Base-by-base conservation (phyloP, 192 early-diverging fungal species). In the Coemansia sp. region DNA sequence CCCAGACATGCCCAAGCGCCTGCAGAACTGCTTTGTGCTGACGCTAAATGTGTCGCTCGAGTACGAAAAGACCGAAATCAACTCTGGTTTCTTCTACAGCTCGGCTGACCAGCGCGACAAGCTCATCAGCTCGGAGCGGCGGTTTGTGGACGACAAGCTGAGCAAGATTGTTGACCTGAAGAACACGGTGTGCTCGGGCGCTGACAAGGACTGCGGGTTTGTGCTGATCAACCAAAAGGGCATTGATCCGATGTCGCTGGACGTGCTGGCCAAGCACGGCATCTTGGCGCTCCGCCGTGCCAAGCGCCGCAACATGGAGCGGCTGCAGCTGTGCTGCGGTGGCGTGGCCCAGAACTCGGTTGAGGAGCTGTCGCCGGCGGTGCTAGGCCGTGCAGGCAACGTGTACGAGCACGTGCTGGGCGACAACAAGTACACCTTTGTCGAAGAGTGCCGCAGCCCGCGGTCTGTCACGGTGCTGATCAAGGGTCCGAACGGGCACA, bases 191-290 rank as follows among this genome's bases (percentile, higher is more conserved):
- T 96, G 94, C 87, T 84, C 84, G 43, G 90, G 88, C 19, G 85
- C 80, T 39, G 85, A 91, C 72, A 87, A 90, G 64, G 73, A 85
- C 53, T 90, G 92, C 75, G 91, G 93, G 43, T 99, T 99, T 75
- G 93, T 98, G 17, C 83, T 99, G 47, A 89, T 99, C 76, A 99
- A 99, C 87, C 97, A 99, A 75, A 99, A 99, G 87, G 97, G 97
- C 55, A 95, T 99, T 64, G 97, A 99, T 69, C 97, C 97, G 21
- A 83, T 99, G 54, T 95, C 94, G 61, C 84, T 99, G 57, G 97
- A 99, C 82, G 85, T 98, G 21, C 84, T 99, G 67, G 93, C 93
- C 65, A 98, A 98, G 86, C 88, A 98, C 70, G 86, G 86, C 59
- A 98, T 99, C 77, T 70, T 99, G 49, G 96, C 94, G 9, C 84